Conservation (phyloP, 352 stramenopile species). For the Pythium sukuiense region DNA sequence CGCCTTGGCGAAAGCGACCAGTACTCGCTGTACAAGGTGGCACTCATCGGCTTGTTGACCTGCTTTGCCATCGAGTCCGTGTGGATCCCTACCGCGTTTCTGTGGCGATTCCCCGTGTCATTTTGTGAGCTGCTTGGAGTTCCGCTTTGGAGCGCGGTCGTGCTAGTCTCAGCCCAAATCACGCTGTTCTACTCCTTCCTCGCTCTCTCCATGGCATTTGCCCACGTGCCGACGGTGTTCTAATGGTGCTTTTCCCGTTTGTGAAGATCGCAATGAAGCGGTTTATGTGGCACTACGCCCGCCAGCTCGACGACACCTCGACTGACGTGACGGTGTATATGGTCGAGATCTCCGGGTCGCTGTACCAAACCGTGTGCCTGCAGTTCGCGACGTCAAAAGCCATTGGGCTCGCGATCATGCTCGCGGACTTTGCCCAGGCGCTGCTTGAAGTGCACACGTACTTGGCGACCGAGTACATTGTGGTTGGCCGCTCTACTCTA, state of each 20-base stretch:
- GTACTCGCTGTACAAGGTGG: conserved; percentile 5
- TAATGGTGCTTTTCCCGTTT: conserved; percentile 9
- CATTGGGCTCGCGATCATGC: conserved; percentile 16
- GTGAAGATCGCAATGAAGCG: conserved; percentile 18
- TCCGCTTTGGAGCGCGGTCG: background rate
- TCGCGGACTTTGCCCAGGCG: conserved; percentile 19
- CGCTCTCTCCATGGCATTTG: conserved; percentile 10
- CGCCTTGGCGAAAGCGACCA: conserved; percentile 9
- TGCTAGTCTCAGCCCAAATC: conserved; percentile 9
- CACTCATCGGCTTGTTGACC: conserved; percentile 16
- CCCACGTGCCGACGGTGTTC: background rate
- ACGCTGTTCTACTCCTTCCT: conserved; percentile 16
- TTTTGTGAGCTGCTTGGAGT: conserved; percentile 21
- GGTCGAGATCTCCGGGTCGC: conserved; percentile 20
- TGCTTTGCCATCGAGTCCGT: conserved; percentile 11
- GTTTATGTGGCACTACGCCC: conserved; percentile 13
- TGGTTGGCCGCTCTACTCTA: conserved; percentile 15
- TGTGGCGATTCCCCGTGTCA: conserved; percentile 21
- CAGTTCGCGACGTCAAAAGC: conserved; percentile 8
- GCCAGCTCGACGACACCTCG: conserved; percentile 20
- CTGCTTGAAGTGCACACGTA: conserved; percentile 22
- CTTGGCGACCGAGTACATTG: conserved; percentile 12
- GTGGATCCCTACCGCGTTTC: conserved; percentile 18
- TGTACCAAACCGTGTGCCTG: conserved; percentile 23
- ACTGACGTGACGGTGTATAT: conserved; percentile 22